phyloP scores from a whole-genome alignment of 257 asterid genomes.

The Solanum virginianum region DNA sequence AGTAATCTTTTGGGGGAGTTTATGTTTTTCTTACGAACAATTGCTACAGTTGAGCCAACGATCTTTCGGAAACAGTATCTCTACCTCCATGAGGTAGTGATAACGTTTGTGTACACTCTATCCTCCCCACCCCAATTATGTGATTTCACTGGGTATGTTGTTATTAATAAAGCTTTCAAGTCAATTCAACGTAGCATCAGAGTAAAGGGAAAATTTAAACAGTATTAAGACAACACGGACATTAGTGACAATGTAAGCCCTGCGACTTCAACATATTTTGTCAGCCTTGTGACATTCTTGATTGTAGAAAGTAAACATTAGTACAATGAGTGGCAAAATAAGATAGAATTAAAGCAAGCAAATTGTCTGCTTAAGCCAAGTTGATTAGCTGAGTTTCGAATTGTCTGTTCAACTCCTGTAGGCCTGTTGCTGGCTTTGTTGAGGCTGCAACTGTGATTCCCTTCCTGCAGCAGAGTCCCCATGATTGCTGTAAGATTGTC shows the following conservation, averaged over 20 bases:
- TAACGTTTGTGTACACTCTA: neutral
- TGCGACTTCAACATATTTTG: neutral
- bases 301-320: neutral
- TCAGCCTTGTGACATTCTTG: neutral
- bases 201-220: neutral
- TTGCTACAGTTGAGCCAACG: no score
- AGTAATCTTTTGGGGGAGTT: neutral
- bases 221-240: neutral
- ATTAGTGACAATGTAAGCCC: neutral
- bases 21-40: neutral
- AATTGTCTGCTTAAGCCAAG: neutral
- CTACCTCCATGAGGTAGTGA: no score
- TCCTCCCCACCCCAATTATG: neutral
- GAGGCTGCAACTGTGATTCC: slow-evolving; percentile 2
- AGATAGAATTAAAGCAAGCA: neutral
- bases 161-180: neutral
- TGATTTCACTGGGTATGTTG: neutral
- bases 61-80: neutral
- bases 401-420: neutral
- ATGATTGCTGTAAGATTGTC: neutral
- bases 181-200: neutral
- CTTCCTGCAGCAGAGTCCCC: neutral
- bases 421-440: neutral
- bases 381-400: neutral
- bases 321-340: neutral